Evolutionary conservation across 208 protist species (phyloP).

Genomic region (Wallacemonas sp.): DNA sequence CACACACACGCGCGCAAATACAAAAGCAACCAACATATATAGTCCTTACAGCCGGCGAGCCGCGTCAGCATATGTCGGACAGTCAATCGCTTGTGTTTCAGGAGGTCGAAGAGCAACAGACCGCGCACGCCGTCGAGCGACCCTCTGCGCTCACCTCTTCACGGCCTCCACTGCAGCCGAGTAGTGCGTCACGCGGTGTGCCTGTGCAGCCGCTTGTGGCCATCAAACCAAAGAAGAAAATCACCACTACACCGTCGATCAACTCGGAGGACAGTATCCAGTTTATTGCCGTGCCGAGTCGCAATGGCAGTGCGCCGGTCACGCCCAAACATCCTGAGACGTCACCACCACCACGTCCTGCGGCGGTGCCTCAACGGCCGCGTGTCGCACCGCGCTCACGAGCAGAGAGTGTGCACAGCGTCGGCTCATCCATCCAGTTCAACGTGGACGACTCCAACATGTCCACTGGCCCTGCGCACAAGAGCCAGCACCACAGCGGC

Average conservation of each 20-base stretch:
- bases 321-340: not conserved
- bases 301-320: not conserved
- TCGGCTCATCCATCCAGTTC: slow-evolving; percentile 23
- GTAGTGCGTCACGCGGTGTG: not conserved
- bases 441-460: slow-evolving; percentile 7
- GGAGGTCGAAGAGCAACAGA: slow-evolving; percentile 20
- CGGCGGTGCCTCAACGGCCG: not conserved
- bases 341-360: not conserved
- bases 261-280: slow-evolving; percentile 1
- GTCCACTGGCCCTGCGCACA: no score
- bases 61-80: slow-evolving; percentile 44
- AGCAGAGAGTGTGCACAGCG: not conserved
- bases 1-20: no score
- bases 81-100: slow-evolving; percentile 49
- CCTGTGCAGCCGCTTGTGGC: not conserved
- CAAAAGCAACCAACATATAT: no score
- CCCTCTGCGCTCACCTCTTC: not conserved
- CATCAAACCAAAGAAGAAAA: slow-evolving; percentile 3
- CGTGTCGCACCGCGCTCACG: not conserved
- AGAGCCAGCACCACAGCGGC: not conserved
- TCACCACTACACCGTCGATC: not conserved
- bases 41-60: no score
- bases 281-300: not conserved
- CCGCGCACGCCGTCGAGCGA: not conserved
- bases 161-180: not conserved